Evolutionary conservation across 2,329 filamentous ascomycete species (phyloP), one percentile per base, ranked within the genome.

Genomic region (Xylariaceae sp.): DNA sequence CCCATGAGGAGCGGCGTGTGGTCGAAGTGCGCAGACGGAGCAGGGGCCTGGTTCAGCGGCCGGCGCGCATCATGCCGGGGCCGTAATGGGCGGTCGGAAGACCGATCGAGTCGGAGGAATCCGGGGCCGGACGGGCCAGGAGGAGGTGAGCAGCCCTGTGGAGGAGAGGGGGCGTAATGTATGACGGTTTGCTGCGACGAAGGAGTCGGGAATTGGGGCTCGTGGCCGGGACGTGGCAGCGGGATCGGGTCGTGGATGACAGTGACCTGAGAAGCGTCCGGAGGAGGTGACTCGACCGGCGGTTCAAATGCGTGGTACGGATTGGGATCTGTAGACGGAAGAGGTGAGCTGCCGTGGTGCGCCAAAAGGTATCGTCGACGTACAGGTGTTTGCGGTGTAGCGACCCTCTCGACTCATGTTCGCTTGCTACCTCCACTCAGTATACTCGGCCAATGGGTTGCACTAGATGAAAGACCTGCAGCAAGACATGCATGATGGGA

Each of bases 91-190:
- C 60, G 58, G 29, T 66, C 61, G n/a, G n/a, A n/a, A n/a, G n/a
- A n/a, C n/a, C n/a, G n/a, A n/a, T n/a, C n/a, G n/a, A n/a, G n/a
- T n/a, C n/a, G n/a, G n/a, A n/a, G n/a, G n/a, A n/a, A n/a, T n/a
- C n/a, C n/a, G 5, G 62, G 60, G 3, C 63, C 65, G 21, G 64
- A 61, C 19, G 54, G 45, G 14, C 51, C 47, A 1, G 47, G 50
- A 6, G 50, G 50, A 11, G 55, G 48, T 8, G 52, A 49, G 15
- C 46, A 45, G 17, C 44, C 46, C 19, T 57, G 56, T 8, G 60
- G 59, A 21, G 61, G 64, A 13, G 64, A 61, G 2, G 63, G 62
- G 2, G 58, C 58, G 43, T 50, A 56, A 6, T 54, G 58, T 19
- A 56, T 39, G 42, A 49, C 36, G 13, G 58, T 56, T 17, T 56